Conservation (phyloP, 305 asterid species). For the Solanum hybrid region DNA sequence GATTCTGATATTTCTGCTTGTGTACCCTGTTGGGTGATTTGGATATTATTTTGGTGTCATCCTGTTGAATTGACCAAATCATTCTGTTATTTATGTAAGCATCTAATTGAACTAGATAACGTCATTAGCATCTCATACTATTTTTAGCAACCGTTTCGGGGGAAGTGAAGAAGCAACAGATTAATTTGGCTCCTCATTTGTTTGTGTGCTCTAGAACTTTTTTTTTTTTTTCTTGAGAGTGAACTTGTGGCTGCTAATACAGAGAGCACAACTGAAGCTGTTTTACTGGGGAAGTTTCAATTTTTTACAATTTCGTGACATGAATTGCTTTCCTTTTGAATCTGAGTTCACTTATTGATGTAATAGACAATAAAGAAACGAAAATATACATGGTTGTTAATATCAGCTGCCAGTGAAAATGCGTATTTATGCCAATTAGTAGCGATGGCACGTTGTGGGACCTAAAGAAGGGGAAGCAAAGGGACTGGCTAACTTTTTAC, state of each 20-base stretch:
- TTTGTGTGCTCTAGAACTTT: not conserved
- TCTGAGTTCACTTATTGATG: not conserved
- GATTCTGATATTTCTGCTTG: not conserved
- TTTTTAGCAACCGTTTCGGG: not conserved
- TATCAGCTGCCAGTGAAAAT: not conserved
- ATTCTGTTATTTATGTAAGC: not conserved
- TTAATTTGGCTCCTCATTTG: not conserved
- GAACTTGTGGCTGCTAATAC: not conserved
- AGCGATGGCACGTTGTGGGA: not conserved
- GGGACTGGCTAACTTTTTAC: not conserved
- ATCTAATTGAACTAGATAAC: not conserved
- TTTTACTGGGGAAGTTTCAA: not conserved
- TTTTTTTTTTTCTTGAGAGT: not conserved
- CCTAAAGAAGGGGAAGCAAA: not conserved
- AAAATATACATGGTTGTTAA: not conserved
- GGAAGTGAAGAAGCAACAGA: not conserved
- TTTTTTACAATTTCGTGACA: not conserved
- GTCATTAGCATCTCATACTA: not conserved
- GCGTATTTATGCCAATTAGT: not conserved
- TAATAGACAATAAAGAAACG: not conserved
- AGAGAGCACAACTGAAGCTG: not conserved
- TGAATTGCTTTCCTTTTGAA: constrained; percentile 2
- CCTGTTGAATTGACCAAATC: constrained; percentile 2
- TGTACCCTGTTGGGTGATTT: not conserved
- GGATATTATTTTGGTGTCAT: not conserved